Base-by-base conservation (phyloP, 202 grass and related monocot species). In the Elaeis oleifera region DNA sequence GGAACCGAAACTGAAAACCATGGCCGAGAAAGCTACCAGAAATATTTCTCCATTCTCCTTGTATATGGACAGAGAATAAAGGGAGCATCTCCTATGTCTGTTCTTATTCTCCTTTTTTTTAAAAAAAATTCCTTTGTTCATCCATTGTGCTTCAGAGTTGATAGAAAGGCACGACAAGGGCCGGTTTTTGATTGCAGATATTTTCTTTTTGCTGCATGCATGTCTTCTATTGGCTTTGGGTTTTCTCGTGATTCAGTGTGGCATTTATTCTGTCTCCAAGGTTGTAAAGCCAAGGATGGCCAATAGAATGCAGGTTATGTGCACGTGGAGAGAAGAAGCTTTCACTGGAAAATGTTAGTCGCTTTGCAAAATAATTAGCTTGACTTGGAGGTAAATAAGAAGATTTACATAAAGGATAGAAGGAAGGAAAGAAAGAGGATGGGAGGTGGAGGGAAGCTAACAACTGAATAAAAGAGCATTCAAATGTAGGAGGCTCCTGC, bases 51-150 rank as follows among this genome's bases (percentile, higher is more conserved):
- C 25, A 65, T 73, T 69, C 64, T 73, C 68, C 62, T 73, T 57
- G 19, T 76, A 70, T 63, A 44, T 62, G 70, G 23, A 56, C 65
- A 5, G 49, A 59, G 81, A 89, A 89, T 85, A 89, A 89, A 84
- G 71, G 49, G 3, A 71, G 76, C 78, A 85, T 80, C 81, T 82
- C 1, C 16, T 55, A 7, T 77, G 81, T 77, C 81, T 79, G 71
- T 78, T 53, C 81, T 75, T 69, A 77, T 80, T 65, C 76, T 73
- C 74, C 39, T 51, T 72, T 75, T 82, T 23, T 72, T 79, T 24
- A 27, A 23, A 23, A 24, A 24, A 2, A 24, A 24, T 59, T 48
- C 60, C 71, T 80, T 72, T 78, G 11, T 44, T 44, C 36, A 44
- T 81, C 77, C 61, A 55, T 54, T 66, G 76, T 83, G 76, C 50